phyloP scores from a whole-genome alignment of 2,329 filamentous ascomycete genomes.

The Apiospora pterosperma region DNA sequence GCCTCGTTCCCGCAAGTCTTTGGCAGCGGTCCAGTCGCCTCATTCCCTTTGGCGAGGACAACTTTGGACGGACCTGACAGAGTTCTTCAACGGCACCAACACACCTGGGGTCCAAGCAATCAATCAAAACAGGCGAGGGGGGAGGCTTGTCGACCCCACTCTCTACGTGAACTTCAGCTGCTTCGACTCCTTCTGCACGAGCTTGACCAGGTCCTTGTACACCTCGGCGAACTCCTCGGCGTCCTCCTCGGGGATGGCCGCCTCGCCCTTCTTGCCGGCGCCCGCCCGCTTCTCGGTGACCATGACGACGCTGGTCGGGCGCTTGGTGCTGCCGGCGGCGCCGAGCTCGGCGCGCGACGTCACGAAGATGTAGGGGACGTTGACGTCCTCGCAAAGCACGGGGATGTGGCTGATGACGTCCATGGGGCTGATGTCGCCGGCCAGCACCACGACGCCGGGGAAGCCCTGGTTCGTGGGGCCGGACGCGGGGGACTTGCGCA shows the following conservation, averaged over 20 bases:
- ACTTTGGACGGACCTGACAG: neutral
- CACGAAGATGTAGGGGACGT: slow-evolving; percentile 95
- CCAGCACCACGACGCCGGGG: slow-evolving; percentile 82
- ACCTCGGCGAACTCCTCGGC: slow-evolving; percentile 60
- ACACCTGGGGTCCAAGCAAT: too few relatives aligned
- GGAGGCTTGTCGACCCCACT: too few relatives aligned
- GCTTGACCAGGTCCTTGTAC: slow-evolving; percentile 63
- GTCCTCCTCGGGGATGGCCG: slow-evolving; percentile 45
- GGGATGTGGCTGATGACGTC: slow-evolving; percentile 98
- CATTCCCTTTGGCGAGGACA: neutral
- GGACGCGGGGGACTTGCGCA: slow-evolving; percentile 81
- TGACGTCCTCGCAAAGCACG: slow-evolving; percentile 96
- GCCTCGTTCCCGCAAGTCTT: neutral
- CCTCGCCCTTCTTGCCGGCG: slow-evolving; percentile 30
- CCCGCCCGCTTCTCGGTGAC: slow-evolving; percentile 54
- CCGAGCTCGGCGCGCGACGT: slow-evolving; percentile 89
- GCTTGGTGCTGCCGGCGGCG: slow-evolving; percentile 89
- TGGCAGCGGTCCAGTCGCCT: neutral
- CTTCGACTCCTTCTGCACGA: slow-evolving; percentile 60
- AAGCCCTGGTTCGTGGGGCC: slow-evolving; percentile 61
- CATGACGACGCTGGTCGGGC: slow-evolving; percentile 96
- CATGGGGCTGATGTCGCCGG: slow-evolving; percentile 96
- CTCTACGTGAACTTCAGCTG: slow-evolving; percentile 51
- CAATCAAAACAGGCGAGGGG: neutral
- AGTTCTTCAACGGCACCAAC: neutral